Evolutionary conservation across 495 filamentous ascomycete genomes (phyloP).

Genomic region (Aspergillus coremiiformis): DNA sequence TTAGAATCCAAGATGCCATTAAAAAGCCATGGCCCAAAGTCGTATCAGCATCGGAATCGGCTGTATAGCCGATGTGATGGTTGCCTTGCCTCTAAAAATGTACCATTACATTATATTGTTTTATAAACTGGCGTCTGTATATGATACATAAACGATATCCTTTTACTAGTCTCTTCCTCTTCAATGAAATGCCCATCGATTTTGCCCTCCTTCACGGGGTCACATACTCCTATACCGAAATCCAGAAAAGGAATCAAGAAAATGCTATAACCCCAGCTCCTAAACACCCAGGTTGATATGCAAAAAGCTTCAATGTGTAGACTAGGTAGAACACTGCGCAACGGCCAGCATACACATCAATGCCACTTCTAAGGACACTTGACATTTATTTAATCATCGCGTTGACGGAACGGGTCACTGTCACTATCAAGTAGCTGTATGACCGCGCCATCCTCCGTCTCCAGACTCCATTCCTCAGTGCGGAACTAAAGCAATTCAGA

Average conservation of each 20-base stretch:
- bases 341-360: neutral
- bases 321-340: neutral
- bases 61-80: constrained; percentile 18
- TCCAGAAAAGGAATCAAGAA: neutral
- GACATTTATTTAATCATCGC: constrained; percentile 12
- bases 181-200: neutral
- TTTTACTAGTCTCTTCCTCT: constrained; percentile 9
- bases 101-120: constrained; percentile 40
- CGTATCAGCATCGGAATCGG: constrained; percentile 37
- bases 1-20: constrained; percentile 83
- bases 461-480: constrained; percentile 70
- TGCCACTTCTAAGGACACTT: neutral
- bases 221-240: too few relatives aligned
- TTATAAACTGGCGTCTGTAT: constrained; percentile 40
- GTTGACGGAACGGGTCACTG: constrained; percentile 51
- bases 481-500: constrained; percentile 44
- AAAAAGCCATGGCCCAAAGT: constrained; percentile 78
- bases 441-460: constrained; percentile 55
- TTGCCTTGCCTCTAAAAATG: constrained; percentile 22
- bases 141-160: constrained; percentile 45
- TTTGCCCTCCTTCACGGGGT: too few relatives aligned
- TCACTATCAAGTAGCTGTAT: constrained; percentile 60
- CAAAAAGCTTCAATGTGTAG: constrained; percentile 19
- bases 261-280: constrained; percentile 2
- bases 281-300: constrained; percentile 27